phyloP scores from a whole-genome alignment of 2,329 filamentous ascomycete genomes.

The Davidsoniella virescens region DNA sequence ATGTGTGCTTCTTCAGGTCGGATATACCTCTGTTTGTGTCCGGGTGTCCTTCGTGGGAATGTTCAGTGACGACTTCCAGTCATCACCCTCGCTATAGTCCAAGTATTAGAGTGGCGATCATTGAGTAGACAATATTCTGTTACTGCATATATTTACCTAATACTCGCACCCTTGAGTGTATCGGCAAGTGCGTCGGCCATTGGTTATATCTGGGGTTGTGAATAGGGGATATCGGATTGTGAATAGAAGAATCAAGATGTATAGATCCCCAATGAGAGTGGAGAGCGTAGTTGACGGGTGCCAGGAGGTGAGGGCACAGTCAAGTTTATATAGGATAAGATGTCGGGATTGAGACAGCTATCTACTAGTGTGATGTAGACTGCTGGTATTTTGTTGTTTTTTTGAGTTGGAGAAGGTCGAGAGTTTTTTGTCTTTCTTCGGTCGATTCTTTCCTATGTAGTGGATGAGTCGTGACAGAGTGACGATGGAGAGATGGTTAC shows the following conservation, averaged over 20 bases:
- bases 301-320: not conserved
- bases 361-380: no score
- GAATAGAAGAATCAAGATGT: not conserved
- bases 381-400: no score
- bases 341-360: no score
- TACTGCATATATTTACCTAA: slow-evolving; percentile 21
- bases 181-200: slow-evolving; percentile 32
- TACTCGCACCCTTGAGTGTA: slow-evolving; percentile 26
- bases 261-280: not conserved
- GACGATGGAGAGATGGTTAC: no score
- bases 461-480: no score
- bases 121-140: not conserved
- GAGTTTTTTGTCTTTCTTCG: no score
- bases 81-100: slow-evolving; percentile 29
- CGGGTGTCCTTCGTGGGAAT: slow-evolving; percentile 58
- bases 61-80: slow-evolving; percentile 62
- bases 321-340: no score
- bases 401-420: no score
- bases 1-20: not conserved
- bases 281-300: not conserved
- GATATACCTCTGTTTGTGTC: slow-evolving; percentile 60
- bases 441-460: no score
- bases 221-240: not conserved
- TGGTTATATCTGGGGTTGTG: slow-evolving; percentile 17
- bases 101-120: slow-evolving; percentile 17